These are phyloP conservation scores for Haplosporangium gracile DNA, from an alignment of 192 early-diverging fungal genomes.

Conservation along the genomic window DNA sequence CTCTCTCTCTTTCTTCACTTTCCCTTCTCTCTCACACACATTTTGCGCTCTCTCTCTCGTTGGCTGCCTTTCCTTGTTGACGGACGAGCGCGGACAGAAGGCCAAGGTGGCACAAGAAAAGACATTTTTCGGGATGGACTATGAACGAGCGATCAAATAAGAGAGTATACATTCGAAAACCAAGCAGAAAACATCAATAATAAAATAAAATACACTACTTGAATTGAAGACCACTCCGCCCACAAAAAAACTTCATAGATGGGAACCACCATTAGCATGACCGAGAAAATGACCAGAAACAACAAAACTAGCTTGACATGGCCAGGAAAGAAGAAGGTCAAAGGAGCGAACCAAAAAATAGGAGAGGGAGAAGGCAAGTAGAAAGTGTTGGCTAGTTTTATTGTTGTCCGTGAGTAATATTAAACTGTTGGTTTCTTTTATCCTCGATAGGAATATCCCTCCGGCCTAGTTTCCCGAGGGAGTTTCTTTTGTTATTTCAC, in stretches of 20 bases:
- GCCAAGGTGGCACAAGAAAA: background rate
- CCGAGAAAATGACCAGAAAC: background rate
- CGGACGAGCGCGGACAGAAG: background rate
- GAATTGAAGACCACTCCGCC: background rate
- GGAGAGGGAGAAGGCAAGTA: background rate
- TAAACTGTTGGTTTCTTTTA: background rate
- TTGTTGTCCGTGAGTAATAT: background rate
- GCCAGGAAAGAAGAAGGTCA: background rate
- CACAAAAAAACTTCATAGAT: background rate
- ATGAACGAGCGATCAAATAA: background rate
- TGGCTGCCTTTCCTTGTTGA: background rate
- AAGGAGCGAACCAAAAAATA: background rate
- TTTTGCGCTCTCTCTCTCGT: conserved; percentile 5
- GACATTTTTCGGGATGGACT: background rate
- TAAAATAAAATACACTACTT: background rate
- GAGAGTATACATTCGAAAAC: background rate
- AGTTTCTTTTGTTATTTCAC: background rate
- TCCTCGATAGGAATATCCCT: background rate
- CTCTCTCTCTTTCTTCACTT: background rate
- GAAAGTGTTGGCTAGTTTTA: background rate
- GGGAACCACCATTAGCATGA: background rate
- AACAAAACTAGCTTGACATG: background rate
- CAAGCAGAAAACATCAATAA: background rate
- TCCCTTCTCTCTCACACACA: background rate
- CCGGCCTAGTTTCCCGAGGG: background rate